Conservation (phyloP, 1,284 basidiomycete species). For the Fomes fomentarius region DNA sequence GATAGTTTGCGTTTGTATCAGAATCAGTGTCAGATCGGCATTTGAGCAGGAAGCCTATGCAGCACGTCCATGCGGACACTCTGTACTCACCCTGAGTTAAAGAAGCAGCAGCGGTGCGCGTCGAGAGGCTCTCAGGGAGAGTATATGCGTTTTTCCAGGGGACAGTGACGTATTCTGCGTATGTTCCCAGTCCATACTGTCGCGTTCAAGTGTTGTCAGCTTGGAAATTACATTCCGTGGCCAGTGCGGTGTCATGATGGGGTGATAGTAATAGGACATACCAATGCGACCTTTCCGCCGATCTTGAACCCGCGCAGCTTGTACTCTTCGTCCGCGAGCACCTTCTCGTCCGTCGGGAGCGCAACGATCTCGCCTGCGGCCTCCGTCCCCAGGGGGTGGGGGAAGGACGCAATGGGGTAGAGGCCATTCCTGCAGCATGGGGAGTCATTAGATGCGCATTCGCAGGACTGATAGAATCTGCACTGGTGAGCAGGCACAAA, state of each 20-base stretch:
- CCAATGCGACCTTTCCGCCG: slow-evolving; percentile 68
- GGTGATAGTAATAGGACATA: too few species aligned
- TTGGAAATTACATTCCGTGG: too few species aligned
- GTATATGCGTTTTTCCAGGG: slow-evolving; percentile 49
- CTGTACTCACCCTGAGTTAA: slow-evolving; percentile 42
- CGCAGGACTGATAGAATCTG: too few species aligned
- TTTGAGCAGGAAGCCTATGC: too few species aligned
- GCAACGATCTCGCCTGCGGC: slow-evolving; percentile 75
- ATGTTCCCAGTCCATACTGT: slow-evolving; percentile 48
- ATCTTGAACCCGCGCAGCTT: slow-evolving; percentile 60
- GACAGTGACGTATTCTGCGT: slow-evolving; percentile 31
- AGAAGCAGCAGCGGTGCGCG: slow-evolving; percentile 67
- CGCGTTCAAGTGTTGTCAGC: too few species aligned
- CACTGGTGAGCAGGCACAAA: not conserved
- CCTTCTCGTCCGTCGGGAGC: slow-evolving; percentile 63
- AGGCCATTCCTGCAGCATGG: slow-evolving; percentile 62
- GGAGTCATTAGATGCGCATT: too few species aligned
- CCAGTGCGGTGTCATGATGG: too few species aligned
- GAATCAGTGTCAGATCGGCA: too few species aligned
- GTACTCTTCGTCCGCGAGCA: slow-evolving; percentile 60
- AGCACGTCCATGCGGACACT: too few species aligned
- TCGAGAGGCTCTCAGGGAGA: slow-evolving; percentile 60
- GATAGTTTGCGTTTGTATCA: too few species aligned
- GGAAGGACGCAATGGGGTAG: slow-evolving; percentile 63
- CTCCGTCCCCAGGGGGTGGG: slow-evolving; percentile 81